Percentiles rank a stretch among this genome's conserved stretches.
Evolutionary conservation across 139 green algal species (phyloP).

Genomic region (Tetradesmus lagerheimii): DNA sequence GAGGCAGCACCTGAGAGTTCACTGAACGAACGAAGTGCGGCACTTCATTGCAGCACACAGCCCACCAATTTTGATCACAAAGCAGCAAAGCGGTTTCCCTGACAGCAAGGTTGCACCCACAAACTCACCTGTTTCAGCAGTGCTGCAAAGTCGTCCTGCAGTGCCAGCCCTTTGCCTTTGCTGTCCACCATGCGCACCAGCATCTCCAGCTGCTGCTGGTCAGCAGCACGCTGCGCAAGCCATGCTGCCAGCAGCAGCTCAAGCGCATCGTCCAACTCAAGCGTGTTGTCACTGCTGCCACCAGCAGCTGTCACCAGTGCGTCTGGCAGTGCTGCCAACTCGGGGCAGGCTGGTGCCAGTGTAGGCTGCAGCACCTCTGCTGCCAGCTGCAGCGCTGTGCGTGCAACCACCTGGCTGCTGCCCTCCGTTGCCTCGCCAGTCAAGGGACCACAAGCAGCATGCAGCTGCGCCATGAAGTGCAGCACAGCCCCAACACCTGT

Average conservation of each 20-base stretch:
- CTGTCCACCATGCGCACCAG: background rate
- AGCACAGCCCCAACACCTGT: slow-evolving; percentile 10
- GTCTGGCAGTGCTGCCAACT: background rate
- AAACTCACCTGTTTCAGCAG: slow-evolving; percentile 29
- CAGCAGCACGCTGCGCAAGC: slow-evolving; percentile 18
- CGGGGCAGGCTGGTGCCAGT: background rate
- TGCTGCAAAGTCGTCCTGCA: background rate
- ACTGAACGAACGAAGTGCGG: too few species aligned
- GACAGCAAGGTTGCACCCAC: background rate
- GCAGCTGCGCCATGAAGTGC: slow-evolving; percentile 37
- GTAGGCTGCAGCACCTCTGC: slow-evolving; percentile 13
- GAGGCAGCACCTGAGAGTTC: too few species aligned
- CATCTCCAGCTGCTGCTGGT: slow-evolving; percentile 33
- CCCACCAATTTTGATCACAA: background rate
- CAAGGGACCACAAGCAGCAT: slow-evolving; percentile 18
- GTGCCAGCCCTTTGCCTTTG: background rate
- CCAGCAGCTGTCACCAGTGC: slow-evolving; percentile 13
- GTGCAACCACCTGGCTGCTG: slow-evolving; percentile 22
- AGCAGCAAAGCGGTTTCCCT: background rate
- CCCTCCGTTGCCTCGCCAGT: slow-evolving; percentile 38
- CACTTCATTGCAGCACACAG: background rate
- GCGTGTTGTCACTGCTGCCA: slow-evolving; percentile 24
- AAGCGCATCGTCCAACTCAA: slow-evolving; percentile 27
- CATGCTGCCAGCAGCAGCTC: slow-evolving; percentile 19
- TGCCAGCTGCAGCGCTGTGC: background rate